phyloP scores from a whole-genome alignment of 805 yeast species.

The Candida adriatica region DNA sequence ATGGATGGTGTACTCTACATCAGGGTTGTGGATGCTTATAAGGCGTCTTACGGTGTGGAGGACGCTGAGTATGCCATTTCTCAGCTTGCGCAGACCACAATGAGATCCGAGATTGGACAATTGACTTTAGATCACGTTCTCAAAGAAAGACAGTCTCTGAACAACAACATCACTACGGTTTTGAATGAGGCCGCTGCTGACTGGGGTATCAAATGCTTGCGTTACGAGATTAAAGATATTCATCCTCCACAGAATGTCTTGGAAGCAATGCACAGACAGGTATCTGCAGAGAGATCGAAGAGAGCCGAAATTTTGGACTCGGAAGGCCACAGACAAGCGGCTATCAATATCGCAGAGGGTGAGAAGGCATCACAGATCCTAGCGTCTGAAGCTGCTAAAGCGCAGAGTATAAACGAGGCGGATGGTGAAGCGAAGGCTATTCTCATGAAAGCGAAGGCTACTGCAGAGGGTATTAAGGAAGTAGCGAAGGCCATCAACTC shows the following conservation, averaged over 20 bases:
- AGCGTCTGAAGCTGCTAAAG: constrained; percentile 66
- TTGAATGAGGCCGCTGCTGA: constrained; percentile 78
- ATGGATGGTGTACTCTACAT: constrained; percentile 80
- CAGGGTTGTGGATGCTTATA: constrained; percentile 72
- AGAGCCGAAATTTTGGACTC: constrained; percentile 83
- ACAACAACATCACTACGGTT: constrained; percentile 65
- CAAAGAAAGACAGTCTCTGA: constrained; percentile 67
- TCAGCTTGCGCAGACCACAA: constrained; percentile 84
- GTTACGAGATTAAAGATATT: constrained; percentile 83
- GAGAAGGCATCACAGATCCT: constrained; percentile 62
- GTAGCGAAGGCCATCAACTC: constrained; percentile 62
- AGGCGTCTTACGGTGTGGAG: constrained; percentile 84
- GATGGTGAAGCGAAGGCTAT: constrained; percentile 69
- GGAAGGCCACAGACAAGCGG: constrained; percentile 76
- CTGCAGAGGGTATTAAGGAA: constrained; percentile 60
- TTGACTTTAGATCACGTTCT: constrained; percentile 72
- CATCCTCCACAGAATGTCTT: constrained; percentile 82
- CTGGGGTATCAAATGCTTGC: constrained; percentile 80
- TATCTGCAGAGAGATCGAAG: constrained; percentile 78
- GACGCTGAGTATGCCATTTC: constrained; percentile 81
- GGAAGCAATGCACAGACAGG: constrained; percentile 90
- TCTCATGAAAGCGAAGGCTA: constrained; percentile 58
- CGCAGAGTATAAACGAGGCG: constrained; percentile 60
- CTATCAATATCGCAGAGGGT: constrained; percentile 81
- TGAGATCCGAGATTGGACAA: constrained; percentile 86